phyloP scores from a whole-genome alignment of 2,329 filamentous ascomycete species.

The Cladosporium sp. region DNA sequence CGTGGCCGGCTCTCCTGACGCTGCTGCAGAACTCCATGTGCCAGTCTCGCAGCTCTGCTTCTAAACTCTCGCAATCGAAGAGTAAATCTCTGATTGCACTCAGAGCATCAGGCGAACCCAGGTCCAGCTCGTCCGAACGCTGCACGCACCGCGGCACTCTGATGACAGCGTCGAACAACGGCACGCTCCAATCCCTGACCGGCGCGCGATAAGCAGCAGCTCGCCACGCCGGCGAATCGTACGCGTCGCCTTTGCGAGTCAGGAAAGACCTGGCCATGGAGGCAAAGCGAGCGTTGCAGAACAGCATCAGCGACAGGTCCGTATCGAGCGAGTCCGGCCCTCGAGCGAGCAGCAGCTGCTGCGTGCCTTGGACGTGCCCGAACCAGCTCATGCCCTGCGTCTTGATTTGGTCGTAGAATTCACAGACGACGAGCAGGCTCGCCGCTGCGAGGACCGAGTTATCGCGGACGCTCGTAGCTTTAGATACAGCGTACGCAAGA shows the following conservation, averaged over 20 bases:
- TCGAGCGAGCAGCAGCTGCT: constrained; percentile 18
- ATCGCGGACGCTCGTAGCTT: constrained; percentile 21
- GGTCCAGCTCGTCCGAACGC: constrained; percentile 28
- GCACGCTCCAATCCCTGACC: constrained; percentile 27
- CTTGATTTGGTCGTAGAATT: constrained; percentile 22
- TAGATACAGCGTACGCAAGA: constrained; percentile 19
- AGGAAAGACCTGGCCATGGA: constrained; percentile 18
- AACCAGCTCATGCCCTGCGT: constrained; percentile 23
- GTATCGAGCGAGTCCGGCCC: constrained; percentile 20
- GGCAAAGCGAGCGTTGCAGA: constrained; percentile 21
- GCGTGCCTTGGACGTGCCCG: constrained; percentile 21
- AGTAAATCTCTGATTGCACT: constrained; percentile 26
- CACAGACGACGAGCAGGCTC: constrained; percentile 21
- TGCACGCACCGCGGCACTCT: constrained; percentile 33
- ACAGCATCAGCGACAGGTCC: constrained; percentile 21
- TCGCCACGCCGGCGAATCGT: constrained; percentile 21
- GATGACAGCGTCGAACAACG: constrained; percentile 34
- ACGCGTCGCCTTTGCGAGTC: constrained; percentile 18
- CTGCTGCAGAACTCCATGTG: constrained; percentile 17
- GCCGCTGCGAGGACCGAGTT: constrained; percentile 22
- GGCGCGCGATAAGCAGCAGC: constrained; percentile 25
- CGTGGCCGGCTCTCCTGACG: background rate
- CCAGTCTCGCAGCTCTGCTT: constrained; percentile 29
- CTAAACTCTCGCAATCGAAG: constrained; percentile 25
- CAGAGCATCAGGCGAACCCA: constrained; percentile 3